Percentiles rank a stretch among this genome's conserved stretches.
phyloP scores from a whole-genome alignment of 164 flowering plant species.

The Liquidambar formosana region DNA sequence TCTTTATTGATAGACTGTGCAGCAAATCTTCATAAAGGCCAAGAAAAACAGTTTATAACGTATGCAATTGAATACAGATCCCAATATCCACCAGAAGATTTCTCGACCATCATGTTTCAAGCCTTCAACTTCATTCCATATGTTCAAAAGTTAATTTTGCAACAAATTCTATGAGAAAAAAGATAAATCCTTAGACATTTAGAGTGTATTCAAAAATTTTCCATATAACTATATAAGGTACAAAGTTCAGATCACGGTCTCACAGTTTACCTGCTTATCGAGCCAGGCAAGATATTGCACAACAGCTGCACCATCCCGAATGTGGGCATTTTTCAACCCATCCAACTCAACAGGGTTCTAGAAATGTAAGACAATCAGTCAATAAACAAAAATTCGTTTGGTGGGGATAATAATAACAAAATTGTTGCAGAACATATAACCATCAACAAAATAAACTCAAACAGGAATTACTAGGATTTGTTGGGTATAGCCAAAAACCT shows the following conservation, averaged over 20 bases:
- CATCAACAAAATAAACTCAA: too few species aligned
- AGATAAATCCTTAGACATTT: too few species aligned
- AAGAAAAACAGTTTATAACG: not conserved
- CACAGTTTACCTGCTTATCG: slow-evolving; percentile 68
- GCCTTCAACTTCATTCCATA: not conserved
- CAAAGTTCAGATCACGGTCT: not conserved
- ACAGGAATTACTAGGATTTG: not conserved
- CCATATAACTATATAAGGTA: too few species aligned
- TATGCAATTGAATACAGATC: not conserved
- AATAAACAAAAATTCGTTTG: not conserved
- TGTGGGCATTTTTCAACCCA: slow-evolving; percentile 79
- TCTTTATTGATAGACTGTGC: too few species aligned
- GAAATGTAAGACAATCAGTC: not conserved
- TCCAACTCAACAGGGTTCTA: slow-evolving; percentile 96
- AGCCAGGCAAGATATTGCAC: slow-evolving; percentile 95
- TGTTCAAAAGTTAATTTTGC: not conserved
- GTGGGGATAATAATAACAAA: not conserved
- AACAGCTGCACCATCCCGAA: slow-evolving; percentile 98
- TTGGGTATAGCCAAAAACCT: not conserved
- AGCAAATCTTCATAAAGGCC: not conserved
- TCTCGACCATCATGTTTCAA: slow-evolving; percentile 7
- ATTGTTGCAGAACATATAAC: not conserved
- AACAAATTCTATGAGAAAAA: too few species aligned
- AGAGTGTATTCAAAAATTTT: too few species aligned
- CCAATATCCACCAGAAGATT: not conserved